Evolutionary conservation across 139 green algal genomes (phyloP).

Genomic region (Chlamydomonas asymmetrica): DNA sequence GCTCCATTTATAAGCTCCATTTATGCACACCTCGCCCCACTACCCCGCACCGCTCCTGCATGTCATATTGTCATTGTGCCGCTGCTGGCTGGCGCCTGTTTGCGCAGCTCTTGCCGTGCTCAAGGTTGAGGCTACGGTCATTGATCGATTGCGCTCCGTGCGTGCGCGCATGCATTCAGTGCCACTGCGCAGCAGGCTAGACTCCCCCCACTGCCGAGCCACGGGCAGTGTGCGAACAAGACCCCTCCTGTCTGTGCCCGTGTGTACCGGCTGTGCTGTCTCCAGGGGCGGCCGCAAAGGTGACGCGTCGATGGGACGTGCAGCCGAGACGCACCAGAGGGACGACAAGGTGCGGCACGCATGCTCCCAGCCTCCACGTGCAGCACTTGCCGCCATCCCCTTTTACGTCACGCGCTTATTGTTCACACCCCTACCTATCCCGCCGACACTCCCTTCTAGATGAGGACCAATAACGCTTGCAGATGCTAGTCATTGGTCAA

Average conservation of each 20-base stretch:
- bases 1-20: too few species aligned
- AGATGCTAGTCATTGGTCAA: background rate
- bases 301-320: slow-evolving; percentile 34
- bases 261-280: background rate
- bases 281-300: slow-evolving; percentile 29
- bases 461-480: background rate
- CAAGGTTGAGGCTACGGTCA: background rate
- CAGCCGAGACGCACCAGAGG: slow-evolving; percentile 40
- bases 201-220: background rate
- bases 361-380: background rate
- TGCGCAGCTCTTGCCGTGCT: background rate
- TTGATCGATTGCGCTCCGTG: background rate
- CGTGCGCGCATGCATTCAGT: background rate
- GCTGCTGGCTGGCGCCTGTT: background rate
- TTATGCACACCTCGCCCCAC: too few species aligned
- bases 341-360: background rate
- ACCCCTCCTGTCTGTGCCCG: background rate
- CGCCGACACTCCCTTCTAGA: too few species aligned
- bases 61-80: background rate
- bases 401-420: background rate
- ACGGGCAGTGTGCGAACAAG: background rate
- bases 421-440: too few species aligned
- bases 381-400: background rate
- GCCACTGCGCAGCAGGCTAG: background rate
- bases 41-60: too few species aligned